Percentiles rank a stretch among this genome's conserved stretches.
phyloP scores from a whole-genome alignment of 139 green algal genomes.

The Nannochloris sp. region DNA sequence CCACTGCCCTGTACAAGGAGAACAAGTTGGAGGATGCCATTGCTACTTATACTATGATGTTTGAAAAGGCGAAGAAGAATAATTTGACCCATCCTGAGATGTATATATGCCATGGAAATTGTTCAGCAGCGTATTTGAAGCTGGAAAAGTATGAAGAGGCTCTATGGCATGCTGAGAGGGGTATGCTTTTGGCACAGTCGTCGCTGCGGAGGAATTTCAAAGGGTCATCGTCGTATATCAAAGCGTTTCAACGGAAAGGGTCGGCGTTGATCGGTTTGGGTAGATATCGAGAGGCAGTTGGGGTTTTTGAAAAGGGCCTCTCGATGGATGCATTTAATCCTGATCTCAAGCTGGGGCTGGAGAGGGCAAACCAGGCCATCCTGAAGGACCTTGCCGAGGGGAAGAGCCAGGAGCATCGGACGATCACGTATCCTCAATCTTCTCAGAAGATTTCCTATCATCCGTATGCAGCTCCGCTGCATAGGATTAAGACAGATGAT shows the following conservation, averaged over 20 bases:
- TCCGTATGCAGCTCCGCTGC: conserved; percentile 41
- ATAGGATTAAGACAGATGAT: conserved; percentile 45
- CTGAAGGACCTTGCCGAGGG: conserved; percentile 46
- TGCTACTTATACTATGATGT: conserved; percentile 38
- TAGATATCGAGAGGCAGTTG: conserved; percentile 24
- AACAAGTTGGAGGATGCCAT: conserved; percentile 22
- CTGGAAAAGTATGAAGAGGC: conserved; percentile 34
- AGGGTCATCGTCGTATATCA: conserved; percentile 32
- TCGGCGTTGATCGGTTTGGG: conserved; percentile 44
- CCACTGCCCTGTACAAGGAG: conserved; percentile 12
- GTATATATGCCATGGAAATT: conserved; percentile 50
- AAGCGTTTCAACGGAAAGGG: conserved; percentile 44
- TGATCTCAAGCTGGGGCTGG: conserved; percentile 38
- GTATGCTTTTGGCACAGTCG: conserved; percentile 21
- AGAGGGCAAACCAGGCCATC: conserved; percentile 37
- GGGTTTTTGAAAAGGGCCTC: conserved; percentile 32
- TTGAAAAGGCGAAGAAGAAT: conserved; percentile 20
- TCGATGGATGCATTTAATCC: conserved; percentile 43
- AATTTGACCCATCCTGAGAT: conserved; percentile 53
- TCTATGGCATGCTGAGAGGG: conserved; percentile 24
- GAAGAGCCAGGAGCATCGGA: conserved; percentile 24
- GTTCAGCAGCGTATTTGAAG: conserved; percentile 38
- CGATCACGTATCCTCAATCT: conserved; percentile 26
- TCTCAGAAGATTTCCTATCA: conserved; percentile 47
- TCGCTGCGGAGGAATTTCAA: conserved; percentile 23